Percentiles rank a stretch among this genome's conserved stretches.
phyloP scores from a whole-genome alignment of 2,329 filamentous ascomycete genomes.

The Talaromyces sp. region DNA sequence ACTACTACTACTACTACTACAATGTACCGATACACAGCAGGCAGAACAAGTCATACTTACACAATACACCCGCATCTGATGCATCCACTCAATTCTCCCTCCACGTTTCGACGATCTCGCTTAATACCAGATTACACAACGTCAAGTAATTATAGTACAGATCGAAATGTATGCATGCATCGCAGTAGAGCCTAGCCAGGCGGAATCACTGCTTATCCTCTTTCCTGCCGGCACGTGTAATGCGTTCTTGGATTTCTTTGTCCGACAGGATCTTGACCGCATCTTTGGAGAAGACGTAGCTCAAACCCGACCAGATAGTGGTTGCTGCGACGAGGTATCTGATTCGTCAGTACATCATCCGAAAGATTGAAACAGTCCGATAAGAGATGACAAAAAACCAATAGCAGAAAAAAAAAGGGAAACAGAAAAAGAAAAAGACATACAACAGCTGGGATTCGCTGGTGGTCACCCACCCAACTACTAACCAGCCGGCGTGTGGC shows the following conservation, averaged over 20 bases:
- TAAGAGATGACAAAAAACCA: background rate
- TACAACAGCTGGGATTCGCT: conserved; percentile 47
- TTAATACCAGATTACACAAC: background rate
- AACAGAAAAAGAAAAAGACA: conserved; percentile 29
- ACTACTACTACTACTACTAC: too few species aligned
- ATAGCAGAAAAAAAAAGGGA: conserved; percentile 3
- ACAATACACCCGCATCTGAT: background rate
- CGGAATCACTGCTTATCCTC: background rate
- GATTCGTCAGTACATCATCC: background rate
- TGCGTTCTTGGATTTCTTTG: conserved; percentile 38
- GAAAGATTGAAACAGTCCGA: background rate
- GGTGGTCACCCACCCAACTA: conserved; percentile 50
- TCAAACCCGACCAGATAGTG: conserved; percentile 88
- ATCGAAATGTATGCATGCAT: background rate
- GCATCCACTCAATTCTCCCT: background rate
- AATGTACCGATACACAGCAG: too few species aligned
- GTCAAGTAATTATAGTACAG: background rate
- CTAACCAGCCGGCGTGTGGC: conserved; percentile 47
- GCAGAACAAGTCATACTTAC: background rate
- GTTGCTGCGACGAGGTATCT: conserved; percentile 84
- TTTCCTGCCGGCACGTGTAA: conserved; percentile 24
- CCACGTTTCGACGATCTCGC: background rate
- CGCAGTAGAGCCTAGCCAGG: background rate
- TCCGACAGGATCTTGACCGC: conserved; percentile 77
- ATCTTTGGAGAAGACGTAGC: conserved; percentile 86